Percentiles rank a stretch among this genome's conserved stretches.
Conservation (phyloP, 2,329 filamentous ascomycete genomes). For the Orbilia quercus region DNA sequence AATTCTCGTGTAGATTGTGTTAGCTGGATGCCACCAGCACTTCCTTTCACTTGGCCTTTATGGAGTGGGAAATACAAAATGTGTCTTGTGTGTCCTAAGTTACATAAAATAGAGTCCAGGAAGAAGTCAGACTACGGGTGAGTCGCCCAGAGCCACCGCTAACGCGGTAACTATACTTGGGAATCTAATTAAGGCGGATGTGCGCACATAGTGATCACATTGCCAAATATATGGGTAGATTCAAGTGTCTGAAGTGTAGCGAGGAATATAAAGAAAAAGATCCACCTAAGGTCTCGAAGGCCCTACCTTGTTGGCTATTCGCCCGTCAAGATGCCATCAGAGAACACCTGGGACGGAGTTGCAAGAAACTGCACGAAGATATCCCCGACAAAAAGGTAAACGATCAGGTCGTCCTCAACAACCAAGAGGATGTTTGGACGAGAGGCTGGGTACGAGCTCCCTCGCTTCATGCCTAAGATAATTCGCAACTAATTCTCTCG, state of each 20-base stretch:
- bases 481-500: no score
- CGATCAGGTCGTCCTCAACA: conserved; percentile 1
- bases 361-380: not conserved
- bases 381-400: not conserved
- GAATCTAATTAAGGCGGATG: no score
- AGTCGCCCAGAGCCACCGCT: not conserved
- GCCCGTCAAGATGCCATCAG: not conserved
- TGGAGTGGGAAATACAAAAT: conserved; percentile 1
- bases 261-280: not conserved
- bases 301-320: conserved; percentile 4
- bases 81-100: not conserved
- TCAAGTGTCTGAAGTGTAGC: conserved; percentile 5
- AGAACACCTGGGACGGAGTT: not conserved
- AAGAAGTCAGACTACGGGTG: conserved; percentile 30
- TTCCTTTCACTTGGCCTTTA: conserved; percentile 31
- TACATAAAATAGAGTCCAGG: not conserved
- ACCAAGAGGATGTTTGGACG: conserved; percentile 10
- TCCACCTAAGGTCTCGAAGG: conserved; percentile 1
- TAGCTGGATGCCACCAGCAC: conserved; percentile 21
- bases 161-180: no score
- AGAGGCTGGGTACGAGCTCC: conserved; percentile 9
- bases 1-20: not conserved
- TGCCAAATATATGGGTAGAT: conserved; percentile 20
- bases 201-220: conserved; percentile 24
- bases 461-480: no score